phyloP scores from a whole-genome alignment of 2,329 filamentous ascomycete species.

The Ramularia endophylla region DNA sequence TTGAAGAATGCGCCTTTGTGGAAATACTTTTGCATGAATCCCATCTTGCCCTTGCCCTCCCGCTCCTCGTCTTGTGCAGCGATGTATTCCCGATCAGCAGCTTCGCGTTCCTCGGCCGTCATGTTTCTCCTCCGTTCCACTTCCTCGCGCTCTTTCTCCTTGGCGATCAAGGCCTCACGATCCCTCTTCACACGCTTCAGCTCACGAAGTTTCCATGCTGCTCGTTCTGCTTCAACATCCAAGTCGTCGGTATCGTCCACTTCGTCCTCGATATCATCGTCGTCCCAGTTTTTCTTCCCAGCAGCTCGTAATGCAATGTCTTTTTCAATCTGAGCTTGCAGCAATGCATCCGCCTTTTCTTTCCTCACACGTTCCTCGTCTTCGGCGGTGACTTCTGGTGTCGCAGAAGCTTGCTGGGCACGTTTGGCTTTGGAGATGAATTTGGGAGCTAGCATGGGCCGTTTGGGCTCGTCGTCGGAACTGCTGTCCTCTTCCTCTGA shows the following conservation, averaged over 20 bases:
- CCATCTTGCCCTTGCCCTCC: constrained; percentile 71
- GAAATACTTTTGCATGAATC: constrained; percentile 92
- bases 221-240: constrained; percentile 81
- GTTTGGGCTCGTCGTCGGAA: constrained; percentile 53
- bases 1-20: constrained; percentile 96
- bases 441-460: constrained; percentile 57
- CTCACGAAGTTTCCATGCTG: constrained; percentile 91
- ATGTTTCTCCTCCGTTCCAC: constrained; percentile 82
- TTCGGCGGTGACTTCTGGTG: constrained; percentile 37
- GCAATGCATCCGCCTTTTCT: constrained; percentile 67
- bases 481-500: constrained; percentile 54
- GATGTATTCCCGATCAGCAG: constrained; percentile 75
- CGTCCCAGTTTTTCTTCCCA: constrained; percentile 83
- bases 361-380: constrained; percentile 55
- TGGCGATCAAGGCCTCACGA: constrained; percentile 67
- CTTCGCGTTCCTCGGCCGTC: constrained; percentile 75
- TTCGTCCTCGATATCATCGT: constrained; percentile 64
- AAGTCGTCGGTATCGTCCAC: constrained; percentile 85
- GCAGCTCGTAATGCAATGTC: constrained; percentile 68
- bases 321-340: constrained; percentile 83
- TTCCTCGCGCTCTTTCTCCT: constrained; percentile 81
- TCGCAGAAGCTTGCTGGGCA: constrained; percentile 32
- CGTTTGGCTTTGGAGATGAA: constrained; percentile 61
- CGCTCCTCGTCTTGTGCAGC: constrained; percentile 71
- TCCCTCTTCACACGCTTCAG: constrained; percentile 82